These are phyloP conservation scores for Trichoderma semiorbis DNA, from an alignment of 2,329 filamentous ascomycete genomes.

Conservation along the genomic window DNA sequence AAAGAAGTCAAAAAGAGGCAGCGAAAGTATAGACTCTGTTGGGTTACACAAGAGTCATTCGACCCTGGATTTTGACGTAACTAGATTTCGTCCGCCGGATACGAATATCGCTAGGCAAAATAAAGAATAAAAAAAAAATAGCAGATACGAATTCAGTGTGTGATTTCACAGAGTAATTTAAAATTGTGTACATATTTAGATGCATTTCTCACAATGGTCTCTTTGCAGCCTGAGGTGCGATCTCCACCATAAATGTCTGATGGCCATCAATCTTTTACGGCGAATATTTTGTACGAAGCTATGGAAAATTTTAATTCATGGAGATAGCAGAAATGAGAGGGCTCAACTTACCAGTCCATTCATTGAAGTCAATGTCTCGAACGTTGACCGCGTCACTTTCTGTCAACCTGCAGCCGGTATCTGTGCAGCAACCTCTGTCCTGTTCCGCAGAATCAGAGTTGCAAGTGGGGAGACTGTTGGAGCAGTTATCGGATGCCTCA, in stretches of 20 bases:
- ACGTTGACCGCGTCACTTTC: neutral
- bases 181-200: neutral
- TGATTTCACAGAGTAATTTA: neutral
- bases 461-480: neutral
- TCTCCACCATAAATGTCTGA: neutral
- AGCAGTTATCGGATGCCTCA: neutral
- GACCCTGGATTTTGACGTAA: neutral
- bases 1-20: neutral
- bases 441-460: neutral
- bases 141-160: no score
- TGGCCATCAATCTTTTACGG: neutral
- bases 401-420: neutral
- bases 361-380: neutral
- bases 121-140: no score
- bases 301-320: neutral
- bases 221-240: no score
- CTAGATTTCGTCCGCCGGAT: neutral
- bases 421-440: neutral
- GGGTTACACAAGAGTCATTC: neutral
- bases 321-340: neutral
- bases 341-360: neutral
- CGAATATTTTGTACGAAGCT: slow-evolving; percentile 1
- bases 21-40: neutral
- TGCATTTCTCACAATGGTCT: neutral
- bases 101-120: neutral